A percentile compares a stretch with the other conserved stretches of the same genome.
Conservation (phyloP, 2,329 filamentous ascomycete species). For the Pestalotiopsis sp. region DNA sequence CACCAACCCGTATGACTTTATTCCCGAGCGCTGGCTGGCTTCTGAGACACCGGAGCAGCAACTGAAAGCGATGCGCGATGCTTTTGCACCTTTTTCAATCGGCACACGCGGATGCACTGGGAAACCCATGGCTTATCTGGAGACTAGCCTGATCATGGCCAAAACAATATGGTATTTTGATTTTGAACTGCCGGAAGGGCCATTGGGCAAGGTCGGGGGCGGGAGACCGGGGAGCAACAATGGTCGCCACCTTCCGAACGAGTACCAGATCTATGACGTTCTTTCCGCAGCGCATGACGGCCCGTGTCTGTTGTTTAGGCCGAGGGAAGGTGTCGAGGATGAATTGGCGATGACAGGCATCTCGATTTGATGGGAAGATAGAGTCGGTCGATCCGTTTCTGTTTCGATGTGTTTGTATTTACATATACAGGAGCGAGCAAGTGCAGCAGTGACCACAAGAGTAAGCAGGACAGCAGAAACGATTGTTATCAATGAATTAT, state of each 20-base stretch:
- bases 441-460: too few relatives aligned
- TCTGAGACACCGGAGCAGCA: constrained; percentile 14
- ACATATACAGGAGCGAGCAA: too few relatives aligned
- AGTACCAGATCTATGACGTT: constrained; percentile 1
- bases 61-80: constrained; percentile 16
- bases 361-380: too few relatives aligned
- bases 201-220: background rate
- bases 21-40: constrained; percentile 37
- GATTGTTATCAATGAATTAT: too few relatives aligned
- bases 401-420: too few relatives aligned
- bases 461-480: too few relatives aligned
- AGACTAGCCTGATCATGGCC: constrained; percentile 22
- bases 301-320: background rate
- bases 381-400: too few relatives aligned
- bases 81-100: constrained; percentile 35
- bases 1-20: constrained; percentile 27
- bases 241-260: background rate
- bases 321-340: background rate
- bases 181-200: constrained; percentile 4
- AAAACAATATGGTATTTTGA: constrained; percentile 22
- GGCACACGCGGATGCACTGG: constrained; percentile 39
- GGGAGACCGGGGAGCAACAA: background rate
- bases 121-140: constrained; percentile 28
- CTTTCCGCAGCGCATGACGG: background rate
- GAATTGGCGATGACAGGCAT: background rate